Base-by-base conservation (phyloP, 805 yeast genomes). In the Candida patagonica region DNA sequence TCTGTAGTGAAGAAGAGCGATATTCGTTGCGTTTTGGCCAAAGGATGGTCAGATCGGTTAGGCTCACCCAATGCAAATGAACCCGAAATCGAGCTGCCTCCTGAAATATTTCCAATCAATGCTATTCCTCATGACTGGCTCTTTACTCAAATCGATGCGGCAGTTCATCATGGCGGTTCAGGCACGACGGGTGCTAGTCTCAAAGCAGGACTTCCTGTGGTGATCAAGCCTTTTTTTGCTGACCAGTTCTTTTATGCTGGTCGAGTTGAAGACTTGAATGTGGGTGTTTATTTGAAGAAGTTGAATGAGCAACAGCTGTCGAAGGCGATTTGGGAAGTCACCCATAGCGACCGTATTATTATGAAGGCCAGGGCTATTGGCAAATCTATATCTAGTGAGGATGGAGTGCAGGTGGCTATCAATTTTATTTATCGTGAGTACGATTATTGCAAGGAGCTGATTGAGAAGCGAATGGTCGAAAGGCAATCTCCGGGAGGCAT, bases 131-230 rank as follows among this genome's bases (percentile, higher is more conserved):
- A 89, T 56, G 95, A 87, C 55, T 89, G 97, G 97, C 63, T 89
- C 26, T 89, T 89, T 60, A 81, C 89, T 0, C 76, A 74, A 45
- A 66, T 89, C 32, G 95, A 89, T 61, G 96, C 89, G 0, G 95
- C 95, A 0, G 96, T 89, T 3, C 97, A 89, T 56, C 97, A 89
- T 57, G 97, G 97, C 29, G 97, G 97, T 0, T 80, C 95, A 0
- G 97, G 97, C 1, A 85, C 96, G 0, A 89, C 96, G 0, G 97
- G 97, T 6, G 95, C 96, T 0, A 73, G 94, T 2, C 58, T 89
- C 40, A 67, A 88, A 45, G 80, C 83, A 10, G 97, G 97, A 0
- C 59, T 82, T 24, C 96, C 97, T 1, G 86, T 95, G 0, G 71
- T 89, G 25, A 76, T 89, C 51, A 89, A 88, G 57, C 97, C 97